Percentiles rank a stretch among this genome's conserved stretches.
Evolutionary conservation across 345 rosid genomes (phyloP).

Genomic region (Lepidium didymum): DNA sequence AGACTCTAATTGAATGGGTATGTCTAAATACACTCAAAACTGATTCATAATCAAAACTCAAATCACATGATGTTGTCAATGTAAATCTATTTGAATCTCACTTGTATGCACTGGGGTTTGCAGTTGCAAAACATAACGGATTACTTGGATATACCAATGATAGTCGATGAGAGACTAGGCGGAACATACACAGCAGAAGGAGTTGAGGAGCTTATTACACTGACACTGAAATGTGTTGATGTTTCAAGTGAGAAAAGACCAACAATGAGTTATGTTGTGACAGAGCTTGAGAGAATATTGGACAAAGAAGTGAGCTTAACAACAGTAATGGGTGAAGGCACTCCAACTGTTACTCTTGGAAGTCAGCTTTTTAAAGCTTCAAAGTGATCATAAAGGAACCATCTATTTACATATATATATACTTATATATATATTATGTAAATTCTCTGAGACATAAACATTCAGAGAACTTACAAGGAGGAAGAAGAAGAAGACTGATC

Average conservation of each 20-base stretch:
- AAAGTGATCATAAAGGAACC: constrained; percentile 28
- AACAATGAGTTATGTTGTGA: constrained; percentile 57
- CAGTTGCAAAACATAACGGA: constrained; percentile 61
- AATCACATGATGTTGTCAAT: neutral
- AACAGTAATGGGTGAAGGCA: constrained; percentile 78
- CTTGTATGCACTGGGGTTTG: neutral
- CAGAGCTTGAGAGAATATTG: constrained; percentile 65
- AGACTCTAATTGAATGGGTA: constrained; percentile 78
- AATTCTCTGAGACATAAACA: neutral
- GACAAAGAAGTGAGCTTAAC: constrained; percentile 83
- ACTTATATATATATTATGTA: neutral
- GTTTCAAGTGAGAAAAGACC: constrained; percentile 82
- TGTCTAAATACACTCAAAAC: constrained; percentile 11
- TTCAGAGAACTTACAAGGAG: constrained; percentile 25
- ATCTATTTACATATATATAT: constrained; percentile 33
- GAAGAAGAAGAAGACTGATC: constrained; percentile 24
- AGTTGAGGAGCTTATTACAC: constrained; percentile 61
- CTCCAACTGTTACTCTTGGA: constrained; percentile 74
- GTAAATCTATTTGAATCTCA: constrained; percentile 4
- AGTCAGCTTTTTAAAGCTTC: constrained; percentile 71
- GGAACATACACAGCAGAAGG: constrained; percentile 73
- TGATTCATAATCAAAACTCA: neutral
- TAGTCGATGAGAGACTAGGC: constrained; percentile 64
- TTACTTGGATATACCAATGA: constrained; percentile 37
- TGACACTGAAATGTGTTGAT: constrained; percentile 52